phyloP scores from a whole-genome alignment of 768 basidiomycete species.

The Boletus vermiculosoides region DNA sequence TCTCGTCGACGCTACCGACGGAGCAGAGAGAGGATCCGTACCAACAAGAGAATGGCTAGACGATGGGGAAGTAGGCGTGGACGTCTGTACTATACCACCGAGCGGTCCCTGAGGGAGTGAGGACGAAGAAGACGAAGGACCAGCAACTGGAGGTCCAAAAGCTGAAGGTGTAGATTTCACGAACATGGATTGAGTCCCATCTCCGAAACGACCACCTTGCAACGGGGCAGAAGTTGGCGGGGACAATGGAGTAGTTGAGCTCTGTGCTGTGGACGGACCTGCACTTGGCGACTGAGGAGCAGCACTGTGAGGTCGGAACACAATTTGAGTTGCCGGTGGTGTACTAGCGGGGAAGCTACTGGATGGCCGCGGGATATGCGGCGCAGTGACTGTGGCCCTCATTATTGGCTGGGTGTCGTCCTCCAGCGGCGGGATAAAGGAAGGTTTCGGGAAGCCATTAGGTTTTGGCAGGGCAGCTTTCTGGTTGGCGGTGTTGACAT shows the following conservation, averaged over 20 bases:
- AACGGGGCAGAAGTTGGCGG: constrained; percentile 46
- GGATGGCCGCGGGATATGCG: constrained; percentile 21
- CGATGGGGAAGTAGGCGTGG: constrained; percentile 2
- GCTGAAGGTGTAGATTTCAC: constrained; percentile 48
- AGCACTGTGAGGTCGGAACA: constrained; percentile 30
- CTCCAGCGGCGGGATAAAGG: constrained; percentile 60
- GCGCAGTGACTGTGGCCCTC: constrained; percentile 21
- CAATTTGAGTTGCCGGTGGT: constrained; percentile 19
- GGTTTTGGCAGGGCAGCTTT: constrained; percentile 48
- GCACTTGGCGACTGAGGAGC: constrained; percentile 52
- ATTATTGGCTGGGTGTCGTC: constrained; percentile 44
- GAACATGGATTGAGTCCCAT: constrained; percentile 83
- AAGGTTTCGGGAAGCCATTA: constrained; percentile 59
- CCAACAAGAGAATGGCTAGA: constrained; percentile 21
- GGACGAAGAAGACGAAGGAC: constrained; percentile 38
- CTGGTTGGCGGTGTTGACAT: constrained; percentile 67
- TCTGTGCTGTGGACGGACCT: constrained; percentile 46
- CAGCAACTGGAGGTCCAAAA: constrained; percentile 33
- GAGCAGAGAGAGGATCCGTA: constrained; percentile 13
- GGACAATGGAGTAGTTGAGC: constrained; percentile 20
- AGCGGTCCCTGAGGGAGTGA: constrained; percentile 26
- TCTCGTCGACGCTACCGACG: constrained; percentile 8
- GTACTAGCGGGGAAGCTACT: constrained; percentile 20
- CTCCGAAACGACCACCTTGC: constrained; percentile 63
- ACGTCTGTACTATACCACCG: constrained; percentile 6